These are phyloP conservation scores for Pythium chondricola DNA, from an alignment of 352 stramenopile genomes.

Conservation along the genomic window DNA sequence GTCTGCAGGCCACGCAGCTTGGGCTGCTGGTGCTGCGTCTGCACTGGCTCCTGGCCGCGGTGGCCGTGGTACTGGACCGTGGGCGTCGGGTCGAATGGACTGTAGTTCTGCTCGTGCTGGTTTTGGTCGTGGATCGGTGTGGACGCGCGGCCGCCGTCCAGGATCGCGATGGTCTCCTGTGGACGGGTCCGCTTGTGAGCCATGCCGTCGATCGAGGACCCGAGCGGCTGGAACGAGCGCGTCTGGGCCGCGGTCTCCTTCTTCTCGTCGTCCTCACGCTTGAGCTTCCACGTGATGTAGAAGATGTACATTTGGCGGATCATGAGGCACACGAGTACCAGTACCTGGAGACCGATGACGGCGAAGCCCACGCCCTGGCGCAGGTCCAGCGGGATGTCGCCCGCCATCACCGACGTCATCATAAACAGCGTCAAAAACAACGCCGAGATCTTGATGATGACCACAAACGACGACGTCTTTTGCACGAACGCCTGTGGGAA, in stretches of 20 bases:
- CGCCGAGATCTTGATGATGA: constrained; percentile 87
- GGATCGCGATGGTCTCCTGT: constrained; percentile 13
- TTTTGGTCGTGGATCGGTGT: constrained; percentile 16
- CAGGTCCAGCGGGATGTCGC: constrained; percentile 63
- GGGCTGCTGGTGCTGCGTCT: constrained; percentile 2
- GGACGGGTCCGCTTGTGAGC: background rate
- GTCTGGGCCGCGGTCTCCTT: constrained; percentile 7
- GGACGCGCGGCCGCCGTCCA: constrained; percentile 12
- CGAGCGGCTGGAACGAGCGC: constrained; percentile 18
- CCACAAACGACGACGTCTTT: constrained; percentile 82
- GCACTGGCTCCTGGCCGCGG: constrained; percentile 2
- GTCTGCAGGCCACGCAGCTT: constrained; percentile 17
- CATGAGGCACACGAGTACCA: constrained; percentile 77
- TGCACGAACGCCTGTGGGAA: constrained; percentile 80
- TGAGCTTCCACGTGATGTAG: constrained; percentile 82
- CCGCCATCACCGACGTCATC: constrained; percentile 59
- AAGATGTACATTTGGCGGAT: constrained; percentile 85
- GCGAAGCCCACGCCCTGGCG: constrained; percentile 73
- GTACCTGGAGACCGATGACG: constrained; percentile 73
- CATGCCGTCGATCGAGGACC: constrained; percentile 6
- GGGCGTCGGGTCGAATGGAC: too few species aligned
- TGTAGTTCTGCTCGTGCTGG: background rate
- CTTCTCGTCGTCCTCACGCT: constrained; percentile 19
- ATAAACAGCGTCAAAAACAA: constrained; percentile 81
- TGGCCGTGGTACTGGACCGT: background rate